phyloP scores from a whole-genome alignment of 805 yeast genomes.

The Clavispora vitiphila region DNA sequence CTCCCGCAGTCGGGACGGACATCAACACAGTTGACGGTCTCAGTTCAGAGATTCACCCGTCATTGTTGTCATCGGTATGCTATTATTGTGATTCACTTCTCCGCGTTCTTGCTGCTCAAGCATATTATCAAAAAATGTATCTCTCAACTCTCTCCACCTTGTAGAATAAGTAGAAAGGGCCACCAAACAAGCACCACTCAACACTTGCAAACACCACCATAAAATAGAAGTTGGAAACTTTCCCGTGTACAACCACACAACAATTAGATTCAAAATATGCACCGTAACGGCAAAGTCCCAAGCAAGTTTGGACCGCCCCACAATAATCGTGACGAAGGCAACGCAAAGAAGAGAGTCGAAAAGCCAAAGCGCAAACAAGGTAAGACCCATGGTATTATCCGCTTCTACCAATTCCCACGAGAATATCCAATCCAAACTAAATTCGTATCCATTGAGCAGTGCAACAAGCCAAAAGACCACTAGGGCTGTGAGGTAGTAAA shows the following conservation, averaged over 20 bases:
- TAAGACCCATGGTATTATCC: conserved; percentile 77
- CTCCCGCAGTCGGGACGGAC: not conserved
- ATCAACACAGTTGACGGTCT: not conserved
- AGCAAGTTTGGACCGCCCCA: conserved; percentile 89
- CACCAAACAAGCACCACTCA: conserved; percentile 65
- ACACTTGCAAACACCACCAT: conserved; percentile 82
- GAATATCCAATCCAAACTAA: conserved; percentile 66
- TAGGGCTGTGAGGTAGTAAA: conserved; percentile 72
- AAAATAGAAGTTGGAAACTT: conserved; percentile 64
- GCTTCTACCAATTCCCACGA: conserved; percentile 73
- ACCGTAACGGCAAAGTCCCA: conserved; percentile 96
- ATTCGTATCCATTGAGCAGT: conserved; percentile 64
- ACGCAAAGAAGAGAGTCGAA: conserved; percentile 80
- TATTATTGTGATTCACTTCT: conserved; percentile 15
- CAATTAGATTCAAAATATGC: conserved; percentile 70
- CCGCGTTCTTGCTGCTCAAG: conserved; percentile 54
- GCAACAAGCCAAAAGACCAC: conserved; percentile 62
- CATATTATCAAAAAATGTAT: conserved; percentile 84
- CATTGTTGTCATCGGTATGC: conserved; percentile 19
- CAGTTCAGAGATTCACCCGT: not conserved
- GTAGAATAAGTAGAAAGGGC: conserved; percentile 84
- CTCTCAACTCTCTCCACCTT: conserved; percentile 85
- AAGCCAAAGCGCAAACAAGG: conserved; percentile 72
- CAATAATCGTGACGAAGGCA: conserved; percentile 75
- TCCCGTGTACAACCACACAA: conserved; percentile 61